Evolutionary conservation across 352 stramenopile genomes (phyloP), one percentile per base, ranked within the genome.

Genomic region (Phytophthora ramorum): DNA sequence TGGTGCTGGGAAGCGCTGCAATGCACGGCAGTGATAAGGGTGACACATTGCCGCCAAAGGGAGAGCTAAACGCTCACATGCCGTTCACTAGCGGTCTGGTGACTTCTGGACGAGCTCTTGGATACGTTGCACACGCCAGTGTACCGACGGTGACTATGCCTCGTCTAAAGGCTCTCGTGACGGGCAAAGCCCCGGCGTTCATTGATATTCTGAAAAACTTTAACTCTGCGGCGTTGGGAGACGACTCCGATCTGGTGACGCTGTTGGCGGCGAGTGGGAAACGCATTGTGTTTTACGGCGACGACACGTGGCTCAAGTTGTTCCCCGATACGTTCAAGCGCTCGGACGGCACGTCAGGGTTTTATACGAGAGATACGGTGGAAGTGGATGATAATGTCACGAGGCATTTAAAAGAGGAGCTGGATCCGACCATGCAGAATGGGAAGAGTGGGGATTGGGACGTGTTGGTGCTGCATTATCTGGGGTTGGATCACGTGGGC

Each of bases 131-230:
- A 10, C 76, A 95, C 52, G 90, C 90, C 12, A 92, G 84, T 61
- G 79, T 95, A 5, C 90, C 90, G 7, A 97, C 90, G 4, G 90
- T 97, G 49, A 97, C 90, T 20, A 97, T 97, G 90, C 90, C 90
- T 41, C 77, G 90, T 1, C 75, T 97, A 2, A 97, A 97, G 62
- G 90, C 90, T 20, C 75, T 97, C 35, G 73, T 95, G 44, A 96
- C 90, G 8, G 90, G 90, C 22, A 92, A 91, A 63, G 69, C 90
- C 16, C 90, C 90, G 0, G 84, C 85, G 7, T 97, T 97, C 77
- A 96, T 96, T 62, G 90, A 97, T 62, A 90, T 97, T 47, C 67
- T 97, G 34, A 95, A 96, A 69, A 97, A 97, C 55, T 95, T 97
- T 55, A 95, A 97, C 56, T 96, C 90, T 3, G 89, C 77, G 20